Evolutionary conservation across 192 early-diverging fungal genomes (phyloP), one percentile per base, ranked within the genome.

Genomic region (Coemansia sp.): DNA sequence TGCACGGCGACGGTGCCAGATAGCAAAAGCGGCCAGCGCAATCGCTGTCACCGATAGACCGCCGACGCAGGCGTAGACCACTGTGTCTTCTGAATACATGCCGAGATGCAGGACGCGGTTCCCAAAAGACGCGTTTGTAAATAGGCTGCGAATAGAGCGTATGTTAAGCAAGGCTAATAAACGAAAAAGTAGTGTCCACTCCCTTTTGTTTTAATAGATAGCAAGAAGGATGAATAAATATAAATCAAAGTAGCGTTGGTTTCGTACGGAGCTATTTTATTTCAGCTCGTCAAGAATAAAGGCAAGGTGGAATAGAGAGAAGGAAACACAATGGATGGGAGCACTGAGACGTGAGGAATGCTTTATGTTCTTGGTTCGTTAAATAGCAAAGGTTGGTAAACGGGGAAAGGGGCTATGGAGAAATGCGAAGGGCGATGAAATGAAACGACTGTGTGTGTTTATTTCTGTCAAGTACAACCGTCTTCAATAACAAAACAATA

Each of bases 21-120:
- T 20, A 14, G 48, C 36, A 45, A 45, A 48, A 29, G 42, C 29
- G n/a, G 8, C 32, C 40, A 60, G 17, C 22, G 59, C 59, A 60
- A 60, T 42, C 40, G 59, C 38, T 7, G 59, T 48, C 20, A 60
- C 22, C 5, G 42, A 36, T 40, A 60, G 42, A 32, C 59, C 59
- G 11, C 59, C 40, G n/a, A 33, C 29, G 42, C 59, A 60, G n/a
- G 40, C 22, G 42, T 18, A 32, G 40, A 17, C 36, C 8, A 60
- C 38, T 16, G 48, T 18, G 17, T 60, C 59, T 5, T 40, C 6
- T 2, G 59, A 48, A 48, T 60, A 60, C 59, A 60, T 60, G 38
- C 7, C 42, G 12, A 45, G 42, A 45, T 45, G 42, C 42, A 45
- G 42, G 42, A 14, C 10, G 42, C 42, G 4, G 8, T 7, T 45